Conservation (phyloP, 1,139 yeast species). For the Taiozyma sp. region DNA sequence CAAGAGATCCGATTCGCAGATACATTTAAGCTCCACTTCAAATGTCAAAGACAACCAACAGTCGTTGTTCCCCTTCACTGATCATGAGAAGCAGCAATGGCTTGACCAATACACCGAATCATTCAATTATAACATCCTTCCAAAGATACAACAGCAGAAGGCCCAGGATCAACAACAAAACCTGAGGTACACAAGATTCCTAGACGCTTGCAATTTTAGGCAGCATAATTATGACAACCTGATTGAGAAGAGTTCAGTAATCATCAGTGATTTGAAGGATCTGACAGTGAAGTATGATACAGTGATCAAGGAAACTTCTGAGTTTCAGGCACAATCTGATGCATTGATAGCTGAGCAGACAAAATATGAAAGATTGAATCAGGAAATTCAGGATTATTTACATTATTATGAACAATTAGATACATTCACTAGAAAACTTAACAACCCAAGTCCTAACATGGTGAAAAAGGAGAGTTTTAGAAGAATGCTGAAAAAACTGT, state of each 20-base stretch:
- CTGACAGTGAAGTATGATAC: constrained; percentile 48
- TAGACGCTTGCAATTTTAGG: constrained; percentile 34
- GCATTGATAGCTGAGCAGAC: constrained; percentile 47
- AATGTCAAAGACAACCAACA: not conserved
- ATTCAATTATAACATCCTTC: constrained; percentile 35
- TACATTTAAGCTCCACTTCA: not conserved
- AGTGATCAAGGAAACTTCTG: constrained; percentile 56
- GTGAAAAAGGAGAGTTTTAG: constrained; percentile 56
- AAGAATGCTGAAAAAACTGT: constrained; percentile 52
- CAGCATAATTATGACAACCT: constrained; percentile 31
- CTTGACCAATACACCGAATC: constrained; percentile 32
- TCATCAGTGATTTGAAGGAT: constrained; percentile 38
- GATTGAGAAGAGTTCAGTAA: constrained; percentile 36
- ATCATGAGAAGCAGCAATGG: constrained; percentile 30
- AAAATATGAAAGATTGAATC: constrained; percentile 39
- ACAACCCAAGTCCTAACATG: constrained; percentile 64
- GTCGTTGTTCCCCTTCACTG: constrained; percentile 34
- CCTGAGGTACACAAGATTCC: constrained; percentile 35
- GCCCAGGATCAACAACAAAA: constrained; percentile 27
- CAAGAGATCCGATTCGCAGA: constrained; percentile 15
- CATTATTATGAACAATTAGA: constrained; percentile 68
- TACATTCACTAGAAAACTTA: constrained; percentile 59
- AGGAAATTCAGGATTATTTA: constrained; percentile 49
- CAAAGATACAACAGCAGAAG: constrained; percentile 24
- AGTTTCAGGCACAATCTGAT: constrained; percentile 58